Base-by-base conservation (phyloP, 257 asterid genomes). In the Forsythia viridissima region DNA sequence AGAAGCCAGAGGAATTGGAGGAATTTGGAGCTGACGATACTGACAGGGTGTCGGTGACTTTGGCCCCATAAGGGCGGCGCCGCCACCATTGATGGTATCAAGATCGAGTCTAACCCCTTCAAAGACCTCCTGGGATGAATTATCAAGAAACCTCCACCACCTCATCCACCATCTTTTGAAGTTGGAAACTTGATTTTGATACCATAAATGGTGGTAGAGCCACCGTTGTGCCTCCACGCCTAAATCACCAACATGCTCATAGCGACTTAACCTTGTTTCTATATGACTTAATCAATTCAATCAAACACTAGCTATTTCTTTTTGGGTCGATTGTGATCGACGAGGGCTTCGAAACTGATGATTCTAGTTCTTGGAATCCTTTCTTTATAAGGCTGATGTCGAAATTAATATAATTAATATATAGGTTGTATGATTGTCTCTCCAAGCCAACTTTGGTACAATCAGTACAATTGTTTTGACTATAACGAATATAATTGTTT, bases 31-130 rank as follows among this genome's bases (percentile, higher is more conserved):
- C 34, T 30, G 2, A 30, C 8, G 4, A 46, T 11, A 46, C 15
- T 5, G 37, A 66, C 80, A 76, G 73, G 36, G 74, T 76, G 74
- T 66, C 42, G 80, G 59, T 39, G 80, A 77, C 80, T 70, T 69
- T 69, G 80, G 80, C 16, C 5, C 2, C 30, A 0, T 24, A 30
- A 39, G 18, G 36, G 79, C 46, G 13, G 18, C 30, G 21, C 63
- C n/a, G 72, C 40, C 79, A 61, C 79, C 72, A 61, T 63, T 63
- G 79, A 43, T 76, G 79, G 72, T 63, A 75, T 75, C 72, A 75
- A 61, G 42, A 61, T 59, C 71, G 41, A 51, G 15, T 10, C 70
- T 0, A 63, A 10, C 37, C 70, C 16, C 16, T 21, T 9, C 38
- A 24, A 63, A 10, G 13, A 63, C 4, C 9, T 7, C 6, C 38